Base-by-base conservation (phyloP, 768 basidiomycete species). In the Kwoniella mangroviensis region DNA sequence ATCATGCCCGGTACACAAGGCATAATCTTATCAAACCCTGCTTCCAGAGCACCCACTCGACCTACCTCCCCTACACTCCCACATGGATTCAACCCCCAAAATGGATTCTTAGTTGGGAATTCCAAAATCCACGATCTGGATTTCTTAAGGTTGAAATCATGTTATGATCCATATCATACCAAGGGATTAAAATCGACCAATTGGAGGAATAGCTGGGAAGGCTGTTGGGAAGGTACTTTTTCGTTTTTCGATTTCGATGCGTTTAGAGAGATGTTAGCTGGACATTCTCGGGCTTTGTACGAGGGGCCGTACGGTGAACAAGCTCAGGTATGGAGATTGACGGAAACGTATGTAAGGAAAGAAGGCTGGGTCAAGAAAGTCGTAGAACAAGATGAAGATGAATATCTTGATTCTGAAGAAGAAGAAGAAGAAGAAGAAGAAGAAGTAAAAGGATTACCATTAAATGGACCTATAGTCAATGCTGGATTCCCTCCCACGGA, bases 311-410 rank as follows among this genome's bases (percentile, higher is more conserved):
- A 92, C 28, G 92, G 91, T 0, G 88, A 90, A 74, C 94, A 98
- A 81, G 89, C 88, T 19, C 94, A 97, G 79, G 93, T 93, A 0
- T 96, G 94, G 93, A 90, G 89, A 76, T 84, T 97, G 26, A 77
- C 55, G 10, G 80, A 82, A 66, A 81, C 79, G 10, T 81, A 66
- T 57, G 79, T 82, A 4, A 61, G 79, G 65, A 72, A 63, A 17
- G 75, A 63, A 22, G 43, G 57, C 2, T 72, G 70, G 70, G 43
- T 63, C 7, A 64, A 40, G 21, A 52, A 22, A 6, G 10, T 41
- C 4, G 61, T 67, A 17, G 41, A 24, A 24, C 17, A 40, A 11
- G 56, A 67, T 34, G 55, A 22, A 13, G 55, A 70, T 34, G 63
- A 70, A 10, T 21, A 28, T 26, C 21, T 17, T 28, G 15, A 28